A percentile compares a stretch with the other conserved stretches of the same genome.
Conservation (phyloP, 148 eudicot species). For the Rhododendron ferrugineum region DNA sequence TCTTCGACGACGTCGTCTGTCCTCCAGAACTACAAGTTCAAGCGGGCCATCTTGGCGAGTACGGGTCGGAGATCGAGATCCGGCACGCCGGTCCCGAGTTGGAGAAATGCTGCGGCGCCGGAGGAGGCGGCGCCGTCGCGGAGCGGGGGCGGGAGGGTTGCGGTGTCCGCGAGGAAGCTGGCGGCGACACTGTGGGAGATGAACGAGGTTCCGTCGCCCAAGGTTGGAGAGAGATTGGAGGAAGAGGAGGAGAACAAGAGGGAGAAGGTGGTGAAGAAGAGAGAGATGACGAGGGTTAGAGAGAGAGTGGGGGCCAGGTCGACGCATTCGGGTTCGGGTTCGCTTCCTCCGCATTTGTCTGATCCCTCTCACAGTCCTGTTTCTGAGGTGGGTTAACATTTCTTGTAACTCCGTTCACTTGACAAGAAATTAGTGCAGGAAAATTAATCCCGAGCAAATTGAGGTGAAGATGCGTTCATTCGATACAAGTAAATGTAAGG, state of each 20-base stretch:
- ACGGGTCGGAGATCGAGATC: conserved; percentile 53
- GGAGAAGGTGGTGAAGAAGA: conserved; percentile 23
- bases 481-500: background rate
- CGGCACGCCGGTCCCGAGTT: conserved; percentile 66
- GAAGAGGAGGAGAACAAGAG: conserved; percentile 8
- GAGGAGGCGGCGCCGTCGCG: conserved; percentile 41
- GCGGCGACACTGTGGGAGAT: conserved; percentile 95
- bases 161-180: conserved; percentile 83
- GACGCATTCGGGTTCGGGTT: conserved; percentile 26
- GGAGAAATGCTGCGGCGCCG: conserved; percentile 60
- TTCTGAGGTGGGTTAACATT: conserved; percentile 55
- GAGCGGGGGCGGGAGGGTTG: conserved; percentile 29
- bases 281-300: conserved; percentile 18
- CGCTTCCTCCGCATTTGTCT: conserved; percentile 77
- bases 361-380: conserved; percentile 95
- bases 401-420: background rate
- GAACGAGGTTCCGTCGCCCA: conserved; percentile 63
- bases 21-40: conserved; percentile 60
- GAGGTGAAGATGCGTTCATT: background rate
- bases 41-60: conserved; percentile 67
- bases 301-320: conserved; percentile 36
- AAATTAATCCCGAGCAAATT: background rate
- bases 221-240: conserved; percentile 11
- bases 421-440: background rate
- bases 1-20: conserved; percentile 68